phyloP scores from a whole-genome alignment of 129 eudicot genomes.

The Helianthus annuus region DNA sequence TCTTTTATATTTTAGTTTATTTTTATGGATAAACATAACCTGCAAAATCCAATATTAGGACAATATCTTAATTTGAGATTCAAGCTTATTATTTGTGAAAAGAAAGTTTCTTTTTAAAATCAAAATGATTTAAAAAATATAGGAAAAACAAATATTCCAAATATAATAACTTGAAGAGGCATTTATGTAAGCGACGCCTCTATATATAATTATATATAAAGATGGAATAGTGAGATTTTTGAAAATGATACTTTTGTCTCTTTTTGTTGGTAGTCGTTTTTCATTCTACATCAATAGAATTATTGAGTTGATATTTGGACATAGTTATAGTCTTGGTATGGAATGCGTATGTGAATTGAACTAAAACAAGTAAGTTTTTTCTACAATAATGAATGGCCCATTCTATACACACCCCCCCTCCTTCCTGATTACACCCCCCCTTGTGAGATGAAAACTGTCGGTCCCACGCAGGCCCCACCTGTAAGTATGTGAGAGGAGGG shows the following conservation, averaged over 20 bases:
- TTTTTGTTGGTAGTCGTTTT: background rate
- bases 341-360: too few species aligned
- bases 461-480: too few species aligned
- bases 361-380: too few species aligned
- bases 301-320: background rate
- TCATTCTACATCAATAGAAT: conserved; percentile 1
- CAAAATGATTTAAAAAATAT: background rate
- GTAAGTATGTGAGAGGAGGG: too few species aligned
- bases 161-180: conserved; percentile 1
- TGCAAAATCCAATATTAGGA: background rate
- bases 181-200: background rate
- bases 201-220: background rate
- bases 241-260: conserved; percentile 3
- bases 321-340: background rate
- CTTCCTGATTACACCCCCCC: too few species aligned
- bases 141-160: background rate
- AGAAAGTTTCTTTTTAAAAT: background rate
- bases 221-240: background rate
- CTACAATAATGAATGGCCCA: too few species aligned
- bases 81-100: background rate
- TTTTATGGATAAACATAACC: background rate
- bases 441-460: too few species aligned
- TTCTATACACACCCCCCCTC: too few species aligned
- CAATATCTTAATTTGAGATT: background rate
- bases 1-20: background rate